Base-by-base conservation (phyloP, 371 early-diverging fungal genomes). In the Rhizopus microsporus region DNA sequence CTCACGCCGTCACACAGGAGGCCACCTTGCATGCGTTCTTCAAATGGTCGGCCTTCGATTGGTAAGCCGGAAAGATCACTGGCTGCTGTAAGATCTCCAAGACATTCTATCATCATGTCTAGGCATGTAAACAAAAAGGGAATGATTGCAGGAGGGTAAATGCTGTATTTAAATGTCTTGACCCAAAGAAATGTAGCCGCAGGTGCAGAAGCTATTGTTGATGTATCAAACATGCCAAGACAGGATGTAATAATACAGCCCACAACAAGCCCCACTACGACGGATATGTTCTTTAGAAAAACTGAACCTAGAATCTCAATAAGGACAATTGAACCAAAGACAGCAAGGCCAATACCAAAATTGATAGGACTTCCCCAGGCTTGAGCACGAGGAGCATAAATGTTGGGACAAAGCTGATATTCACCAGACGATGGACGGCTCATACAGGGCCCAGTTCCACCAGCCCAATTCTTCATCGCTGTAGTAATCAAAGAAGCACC, bases 1-100 rank as follows among this genome's bases (percentile, higher is more conserved):
- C 74, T 67, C 7, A 85, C 30, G 39, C 85, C 85, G 42, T 85
- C 85, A 7, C 82, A 82, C 7, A 85, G 60, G 33, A 85, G 70
- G 12, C 83, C 83, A 8, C 85, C 84, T 63, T 83, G 85, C 10
- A 80, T 71, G 49, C 85, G 78, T 16, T 72, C 64, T 35, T 82
- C 83, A 67, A 82, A 84, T 23, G 69, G 59, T n/a, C 66, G 65
- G 23, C 85, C 85, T 50, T 80, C 76, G 45, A 85, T 84, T 1
- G 75, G 62, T 30, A 81, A 48, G 12, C 77, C 70, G 12, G 83
- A 82, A 3, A 85, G 82, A 56, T 85, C 86, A 40, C 79, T 75
- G 2, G 86, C 78, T 0, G 86, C 86, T 0, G 86, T 85, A 51
- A 85, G 62, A 53, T 85, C 86, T 16, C 86, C 86, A 7, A 85